Evolutionary conservation across 495 filamentous ascomycete genomes (phyloP), one percentile per base, ranked within the genome.

Genomic region (Emericellopsis terricola): DNA sequence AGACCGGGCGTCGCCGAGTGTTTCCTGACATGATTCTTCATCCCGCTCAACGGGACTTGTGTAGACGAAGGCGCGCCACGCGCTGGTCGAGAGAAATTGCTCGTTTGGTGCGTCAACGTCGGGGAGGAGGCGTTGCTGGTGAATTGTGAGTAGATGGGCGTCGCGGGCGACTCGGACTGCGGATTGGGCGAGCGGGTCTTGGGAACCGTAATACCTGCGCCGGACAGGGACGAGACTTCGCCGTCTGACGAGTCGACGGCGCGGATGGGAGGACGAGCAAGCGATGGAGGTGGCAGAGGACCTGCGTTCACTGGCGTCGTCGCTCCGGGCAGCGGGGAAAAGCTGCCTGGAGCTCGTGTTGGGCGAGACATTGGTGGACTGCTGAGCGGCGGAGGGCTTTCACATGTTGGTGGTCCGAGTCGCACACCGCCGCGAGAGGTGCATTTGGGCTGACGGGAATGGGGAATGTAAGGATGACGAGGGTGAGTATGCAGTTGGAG

Each of bases 1-100:
- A 83, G 76, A 37, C 86, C 86, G 44, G 86, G 81, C 15, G 76
- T 86, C 44, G 85, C 75, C 20, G 65, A 68, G 36, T 67, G 57
- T 43, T 69, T 71, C 31, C 67, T 54, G 15, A 53, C 47, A 49
- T 69, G 65, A 28, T 55, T 51, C 28, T 42, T 42, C 8, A 42
- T 34, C n/a, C n/a, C n/a, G n/a, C n/a, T n/a, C n/a, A n/a, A n/a
- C n/a, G n/a, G n/a, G n/a, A n/a, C n/a, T n/a, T n/a, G n/a, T n/a
- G n/a, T n/a, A n/a, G n/a, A n/a, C n/a, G n/a, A n/a, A n/a, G 54
- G 45, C 8, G 59, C 48, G 48, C 48, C 47, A 37, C 45, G 55
- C 5, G 59, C 53, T 21, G 57, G 59, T 16, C 70, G 64, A 28
- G 68, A 71, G 56, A 70, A 71, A 52, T 70, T 73, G 39, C 64